Conservation (phyloP, 169 alveolate species). For the Besnoitia besnoiti region DNA sequence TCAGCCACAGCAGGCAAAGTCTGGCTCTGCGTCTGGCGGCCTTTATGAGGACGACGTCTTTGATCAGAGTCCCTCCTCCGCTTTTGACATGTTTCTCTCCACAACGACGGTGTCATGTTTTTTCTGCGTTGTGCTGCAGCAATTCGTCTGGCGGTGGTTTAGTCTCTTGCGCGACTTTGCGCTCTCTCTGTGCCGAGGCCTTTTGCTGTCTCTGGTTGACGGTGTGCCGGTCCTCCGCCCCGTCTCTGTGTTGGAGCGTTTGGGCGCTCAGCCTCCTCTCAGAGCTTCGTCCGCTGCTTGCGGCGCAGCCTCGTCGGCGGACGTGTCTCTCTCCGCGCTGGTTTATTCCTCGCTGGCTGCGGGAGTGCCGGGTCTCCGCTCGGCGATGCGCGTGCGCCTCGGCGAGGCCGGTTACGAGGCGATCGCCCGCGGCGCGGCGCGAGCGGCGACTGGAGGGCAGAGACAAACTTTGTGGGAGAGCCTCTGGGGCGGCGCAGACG, state of each 20-base stretch:
- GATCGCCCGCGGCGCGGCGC: not conserved
- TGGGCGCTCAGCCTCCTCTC: not conserved
- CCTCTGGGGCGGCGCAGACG: not conserved
- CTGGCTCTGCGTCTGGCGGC: too few relatives aligned
- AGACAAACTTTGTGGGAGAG: not conserved
- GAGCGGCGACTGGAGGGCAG: not conserved
- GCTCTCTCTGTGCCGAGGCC: not conserved
- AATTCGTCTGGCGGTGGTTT: constrained; percentile 10
- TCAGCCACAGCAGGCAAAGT: too few relatives aligned
- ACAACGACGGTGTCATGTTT: not conserved
- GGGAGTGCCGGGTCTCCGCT: too few relatives aligned
- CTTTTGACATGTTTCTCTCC: not conserved
- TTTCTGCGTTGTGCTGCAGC: not conserved
- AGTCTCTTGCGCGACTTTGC: not conserved
- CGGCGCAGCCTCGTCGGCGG: too few relatives aligned
- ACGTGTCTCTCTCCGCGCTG: too few relatives aligned
- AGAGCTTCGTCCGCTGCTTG: not conserved
- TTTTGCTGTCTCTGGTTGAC: not conserved
- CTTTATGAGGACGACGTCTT: not conserved
- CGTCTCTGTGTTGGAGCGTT: not conserved
- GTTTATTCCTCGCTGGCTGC: too few relatives aligned
- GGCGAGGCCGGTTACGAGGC: too few relatives aligned
- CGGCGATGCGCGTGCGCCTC: too few relatives aligned
- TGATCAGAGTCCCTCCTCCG: not conserved
- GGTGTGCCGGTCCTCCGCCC: not conserved